Conservation (phyloP, 1,284 basidiomycete species). For the Leccinum pachyderme region DNA sequence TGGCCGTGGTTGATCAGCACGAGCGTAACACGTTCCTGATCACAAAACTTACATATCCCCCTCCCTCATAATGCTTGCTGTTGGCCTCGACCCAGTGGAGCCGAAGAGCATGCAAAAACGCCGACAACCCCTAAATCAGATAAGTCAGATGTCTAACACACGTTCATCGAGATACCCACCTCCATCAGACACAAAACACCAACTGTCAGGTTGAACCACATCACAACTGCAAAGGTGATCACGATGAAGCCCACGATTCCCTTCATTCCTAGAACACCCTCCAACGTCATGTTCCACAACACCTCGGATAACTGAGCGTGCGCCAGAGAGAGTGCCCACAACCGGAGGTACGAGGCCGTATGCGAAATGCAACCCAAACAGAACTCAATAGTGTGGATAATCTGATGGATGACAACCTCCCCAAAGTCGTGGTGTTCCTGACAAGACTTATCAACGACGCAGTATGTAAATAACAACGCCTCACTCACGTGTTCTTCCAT, state of each 20-base stretch:
- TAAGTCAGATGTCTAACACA: constrained; percentile 16
- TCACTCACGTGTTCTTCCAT: constrained; percentile 63
- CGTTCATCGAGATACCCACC: constrained; percentile 49
- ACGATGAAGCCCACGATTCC: constrained; percentile 60
- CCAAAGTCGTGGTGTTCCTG: constrained; percentile 86
- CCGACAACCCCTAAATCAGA: constrained; percentile 74
- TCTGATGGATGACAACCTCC: constrained; percentile 94
- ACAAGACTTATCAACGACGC: constrained; percentile 19
- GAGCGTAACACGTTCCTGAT: constrained; percentile 23
- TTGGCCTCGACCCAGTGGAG: constrained; percentile 98
- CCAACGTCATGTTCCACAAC: constrained; percentile 85
- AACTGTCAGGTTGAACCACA: constrained; percentile 87
- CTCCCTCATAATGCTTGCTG: constrained; percentile 94
- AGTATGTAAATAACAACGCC: constrained; percentile 11
- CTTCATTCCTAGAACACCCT: constrained; percentile 50
- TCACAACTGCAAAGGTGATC: constrained; percentile 62
- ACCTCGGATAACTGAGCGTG: constrained; percentile 98
- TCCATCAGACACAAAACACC: constrained; percentile 88
- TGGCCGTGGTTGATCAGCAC: constrained; percentile 38
- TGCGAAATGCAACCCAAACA: constrained; percentile 98
- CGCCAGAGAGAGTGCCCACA: constrained; percentile 97
- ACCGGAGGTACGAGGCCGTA: constrained; percentile 97
- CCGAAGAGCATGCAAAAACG: constrained; percentile 94
- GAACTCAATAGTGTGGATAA: constrained; percentile 99
- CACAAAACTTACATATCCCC: constrained; percentile 70